These are phyloP conservation scores for Dryadomyces quercivorus DNA, from an alignment of 2,329 filamentous ascomycete genomes.

Conservation along the genomic window DNA sequence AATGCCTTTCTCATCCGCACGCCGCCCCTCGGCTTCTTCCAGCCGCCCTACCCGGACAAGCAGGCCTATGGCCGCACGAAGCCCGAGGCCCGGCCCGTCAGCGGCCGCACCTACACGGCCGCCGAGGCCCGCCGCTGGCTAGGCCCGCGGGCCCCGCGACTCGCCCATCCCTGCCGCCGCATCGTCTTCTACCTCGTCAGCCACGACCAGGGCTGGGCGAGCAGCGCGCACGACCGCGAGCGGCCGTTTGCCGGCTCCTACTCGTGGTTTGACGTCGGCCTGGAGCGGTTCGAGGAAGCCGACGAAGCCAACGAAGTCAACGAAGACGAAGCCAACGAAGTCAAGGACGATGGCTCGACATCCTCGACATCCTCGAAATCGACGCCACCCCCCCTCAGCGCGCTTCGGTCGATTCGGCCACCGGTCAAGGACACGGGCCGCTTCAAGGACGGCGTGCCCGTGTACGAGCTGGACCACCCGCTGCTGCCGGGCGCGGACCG, in stretches of 20 bases:
- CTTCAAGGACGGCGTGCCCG: neutral
- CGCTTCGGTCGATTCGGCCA: constrained; percentile 25
- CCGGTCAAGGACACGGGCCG: constrained; percentile 8
- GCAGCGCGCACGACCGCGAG: constrained; percentile 10
- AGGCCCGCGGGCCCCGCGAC: constrained; percentile 17
- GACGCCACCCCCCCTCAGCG: neutral
- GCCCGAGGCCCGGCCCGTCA: neutral
- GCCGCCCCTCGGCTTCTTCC: constrained; percentile 26
- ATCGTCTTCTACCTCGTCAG: constrained; percentile 47
- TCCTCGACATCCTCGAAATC: no score
- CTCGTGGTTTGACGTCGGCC: constrained; percentile 53
- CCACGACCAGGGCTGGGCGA: constrained; percentile 47
- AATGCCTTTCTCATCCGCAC: constrained; percentile 19
- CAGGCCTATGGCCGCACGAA: neutral
- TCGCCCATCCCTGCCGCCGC: constrained; percentile 42
- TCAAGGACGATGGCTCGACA: no score
- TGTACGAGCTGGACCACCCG: constrained; percentile 24
- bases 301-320: constrained; percentile 3
- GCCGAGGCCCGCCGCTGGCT: constrained; percentile 16
- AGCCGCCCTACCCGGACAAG: constrained; percentile 15
- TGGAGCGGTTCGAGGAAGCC: constrained; percentile 40
- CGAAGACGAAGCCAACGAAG: neutral
- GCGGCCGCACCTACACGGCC: neutral
- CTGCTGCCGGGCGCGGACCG: constrained; percentile 23
- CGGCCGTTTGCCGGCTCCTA: constrained; percentile 36